Evolutionary conservation across 179 eudicot species (phyloP), one percentile per base, ranked within the genome.

Genomic region (Patellifolia procumbens): DNA sequence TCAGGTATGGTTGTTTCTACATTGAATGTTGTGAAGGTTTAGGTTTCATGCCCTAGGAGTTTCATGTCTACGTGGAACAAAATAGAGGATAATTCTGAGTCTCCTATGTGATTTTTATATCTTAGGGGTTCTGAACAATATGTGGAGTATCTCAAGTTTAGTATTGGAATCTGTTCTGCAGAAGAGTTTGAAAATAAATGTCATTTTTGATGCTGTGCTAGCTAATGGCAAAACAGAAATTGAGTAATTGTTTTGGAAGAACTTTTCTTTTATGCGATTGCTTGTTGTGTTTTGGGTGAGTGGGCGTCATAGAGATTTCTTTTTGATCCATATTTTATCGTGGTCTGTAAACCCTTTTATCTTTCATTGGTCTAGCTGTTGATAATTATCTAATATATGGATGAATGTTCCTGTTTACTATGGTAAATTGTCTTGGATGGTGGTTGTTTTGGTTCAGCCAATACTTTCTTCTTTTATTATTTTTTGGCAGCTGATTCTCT

Each of bases 1-100:
- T 79, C 98, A 95, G 98, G 99, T 93, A 86, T 76, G 15, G 61
- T 12, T 24, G 43, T 19, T 60, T 68, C 16, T 19, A 51, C 11
- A 31, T 51, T 56, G 2, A 32, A 12, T 15, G 28, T 48, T 73
- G 45, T 48, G 60, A 59, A 19, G 11, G 45, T 29, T 64, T 61
- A 31, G 53, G 43, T 9, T 42, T 24, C 51, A 39, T 35, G 3
- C 24, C 48, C 22, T 34, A 42, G 31, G 29, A 20, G 5, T 61
- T 1, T 10, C 17, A 15, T 68, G 39, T 48, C n/a, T 11, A 13
- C 32, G 32, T 31, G 70, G 20, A 35, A 4, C 26, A 35, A 49
- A 35, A 6, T 61, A 15, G 2, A 16, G 37, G 12, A 35, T 26
- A 17, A 4, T 46, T 16, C 46, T 74, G 22, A 24, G 12, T 35